phyloP scores from a whole-genome alignment of 352 stramenopile genomes.

The Globisporangium lucens region DNA sequence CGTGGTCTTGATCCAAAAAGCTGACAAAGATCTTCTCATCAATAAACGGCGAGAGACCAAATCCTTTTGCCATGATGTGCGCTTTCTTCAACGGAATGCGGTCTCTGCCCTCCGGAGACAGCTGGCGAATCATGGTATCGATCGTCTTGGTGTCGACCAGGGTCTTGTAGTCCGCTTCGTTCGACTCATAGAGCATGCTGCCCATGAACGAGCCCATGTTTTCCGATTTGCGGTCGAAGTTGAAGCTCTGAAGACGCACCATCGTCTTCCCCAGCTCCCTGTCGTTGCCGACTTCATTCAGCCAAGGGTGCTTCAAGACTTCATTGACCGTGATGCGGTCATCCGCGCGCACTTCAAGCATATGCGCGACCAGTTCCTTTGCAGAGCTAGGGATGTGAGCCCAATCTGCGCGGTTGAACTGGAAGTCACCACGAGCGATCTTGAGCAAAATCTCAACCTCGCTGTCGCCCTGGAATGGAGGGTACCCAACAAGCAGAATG shows the following conservation, averaged over 20 bases:
- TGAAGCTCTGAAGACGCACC: constrained; percentile 71
- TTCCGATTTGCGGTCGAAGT: constrained; percentile 75
- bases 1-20: constrained; percentile 64
- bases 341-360: constrained; percentile 70
- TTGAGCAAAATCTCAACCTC: constrained; percentile 79
- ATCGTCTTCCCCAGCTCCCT: constrained; percentile 35
- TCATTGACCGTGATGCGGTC: constrained; percentile 73
- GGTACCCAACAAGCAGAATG: constrained; percentile 76
- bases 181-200: constrained; percentile 48
- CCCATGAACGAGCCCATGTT: constrained; percentile 71
- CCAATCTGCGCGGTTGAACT: constrained; percentile 67
- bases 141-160: constrained; percentile 59
- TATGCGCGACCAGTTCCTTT: constrained; percentile 66
- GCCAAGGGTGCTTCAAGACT: constrained; percentile 62
- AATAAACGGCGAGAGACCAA: constrained; percentile 64
- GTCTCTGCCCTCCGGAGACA: constrained; percentile 46
- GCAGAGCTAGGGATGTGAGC: constrained; percentile 46
- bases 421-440: constrained; percentile 69
- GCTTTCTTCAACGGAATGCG: constrained; percentile 45
- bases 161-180: constrained; percentile 51
- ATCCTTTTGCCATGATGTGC: constrained; percentile 45
- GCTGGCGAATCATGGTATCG: constrained; percentile 62
- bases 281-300: constrained; percentile 29
- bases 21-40: constrained; percentile 55
- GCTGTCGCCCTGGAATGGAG: constrained; percentile 68